These are phyloP conservation scores for Capsicum chinense DNA, from an alignment of 257 asterid genomes.

Conservation along the genomic window DNA sequence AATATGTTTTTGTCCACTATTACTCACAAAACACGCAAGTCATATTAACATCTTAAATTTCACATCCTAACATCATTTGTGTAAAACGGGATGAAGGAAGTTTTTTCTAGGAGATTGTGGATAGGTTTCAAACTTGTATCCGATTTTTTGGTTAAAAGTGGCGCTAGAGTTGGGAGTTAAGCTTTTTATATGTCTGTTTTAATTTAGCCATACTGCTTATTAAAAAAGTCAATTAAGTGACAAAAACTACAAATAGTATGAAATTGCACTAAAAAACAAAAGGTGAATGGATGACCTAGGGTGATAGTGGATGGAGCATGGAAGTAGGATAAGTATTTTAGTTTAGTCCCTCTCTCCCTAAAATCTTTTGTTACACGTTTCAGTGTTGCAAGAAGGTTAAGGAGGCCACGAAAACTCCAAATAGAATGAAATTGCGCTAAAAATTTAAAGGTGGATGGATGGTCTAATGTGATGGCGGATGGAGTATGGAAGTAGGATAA, in stretches of 20 bases:
- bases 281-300: neutral
- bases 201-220: constrained; percentile 5
- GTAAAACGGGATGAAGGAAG: neutral
- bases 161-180: neutral
- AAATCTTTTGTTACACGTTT: constrained; percentile 8
- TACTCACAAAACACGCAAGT: neutral
- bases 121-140: neutral
- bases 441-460: neutral
- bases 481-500: constrained; percentile 22
- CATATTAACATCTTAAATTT: constrained; percentile 10
- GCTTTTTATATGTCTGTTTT: neutral
- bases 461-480: neutral
- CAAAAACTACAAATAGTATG: neutral
- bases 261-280: neutral
- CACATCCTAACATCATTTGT: neutral
- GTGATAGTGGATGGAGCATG: constrained; percentile 17
- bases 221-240: neutral
- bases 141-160: neutral
- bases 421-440: neutral
- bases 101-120: neutral
- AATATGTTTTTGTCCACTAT: neutral
- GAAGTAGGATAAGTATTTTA: constrained; percentile 16
- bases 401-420: neutral
- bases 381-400: constrained; percentile 9
- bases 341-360: neutral